phyloP scores from a whole-genome alignment of 116 monocot species.

The Iris pallida region DNA sequence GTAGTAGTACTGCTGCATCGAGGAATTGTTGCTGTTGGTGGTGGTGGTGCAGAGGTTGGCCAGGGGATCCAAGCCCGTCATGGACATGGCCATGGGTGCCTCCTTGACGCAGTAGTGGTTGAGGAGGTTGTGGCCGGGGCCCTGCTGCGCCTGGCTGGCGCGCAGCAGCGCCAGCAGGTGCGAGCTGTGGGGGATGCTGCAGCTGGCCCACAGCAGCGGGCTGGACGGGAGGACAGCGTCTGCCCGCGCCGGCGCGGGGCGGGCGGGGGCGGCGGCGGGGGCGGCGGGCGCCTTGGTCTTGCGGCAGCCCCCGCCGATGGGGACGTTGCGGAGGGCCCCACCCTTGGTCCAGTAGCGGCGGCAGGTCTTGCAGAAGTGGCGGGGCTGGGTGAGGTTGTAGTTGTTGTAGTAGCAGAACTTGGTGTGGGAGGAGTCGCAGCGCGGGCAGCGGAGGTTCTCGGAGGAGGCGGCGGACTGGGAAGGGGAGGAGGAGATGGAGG shows the following conservation, averaged over 20 bases:
- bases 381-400: conserved; percentile 85
- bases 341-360: conserved; percentile 90
- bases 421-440: conserved; percentile 81
- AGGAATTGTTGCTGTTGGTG: neutral
- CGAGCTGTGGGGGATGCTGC: neutral
- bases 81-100: too few relatives aligned
- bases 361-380: conserved; percentile 90
- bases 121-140: neutral
- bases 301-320: conserved; percentile 81
- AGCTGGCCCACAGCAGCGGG: neutral
- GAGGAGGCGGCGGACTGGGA: neutral
- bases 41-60: neutral
- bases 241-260: neutral
- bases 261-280: neutral
- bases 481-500: neutral
- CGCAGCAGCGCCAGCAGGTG: conserved; percentile 12
- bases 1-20: neutral
- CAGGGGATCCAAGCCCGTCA: neutral
- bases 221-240: neutral
- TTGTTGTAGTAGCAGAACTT: conserved; percentile 98
- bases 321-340: conserved; percentile 76
- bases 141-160: neutral
- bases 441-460: conserved; percentile 57
- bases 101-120: conserved; percentile 1
- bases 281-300: conserved; percentile 37